Evolutionary conservation across 345 rosid genomes (phyloP), one percentile per base, ranked within the genome.

Genomic region (Mallotus nudiflorus): DNA sequence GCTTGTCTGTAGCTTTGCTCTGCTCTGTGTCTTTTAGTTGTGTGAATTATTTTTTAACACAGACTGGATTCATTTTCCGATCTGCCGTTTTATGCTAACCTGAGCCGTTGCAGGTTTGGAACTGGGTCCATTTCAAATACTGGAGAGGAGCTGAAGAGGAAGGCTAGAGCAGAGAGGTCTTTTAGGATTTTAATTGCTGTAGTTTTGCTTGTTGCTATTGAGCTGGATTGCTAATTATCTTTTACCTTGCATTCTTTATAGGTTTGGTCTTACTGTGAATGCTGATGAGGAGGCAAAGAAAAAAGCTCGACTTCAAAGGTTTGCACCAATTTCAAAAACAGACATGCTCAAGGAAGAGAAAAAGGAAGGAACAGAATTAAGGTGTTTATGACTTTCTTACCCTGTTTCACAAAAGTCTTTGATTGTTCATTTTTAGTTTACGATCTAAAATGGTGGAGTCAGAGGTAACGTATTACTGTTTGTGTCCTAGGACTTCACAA

Each of bases 161-260:
- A 89, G 78, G 92, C 97, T 69, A 82, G 99, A 78, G 97, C 96
- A 67, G 97, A 92, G 82, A 92, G 99, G 99, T 95, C 64, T 50
- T 57, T 45, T 11, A 27, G 29, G 39, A 56, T 19, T 64, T 59
- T 40, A 57, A 24, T 16, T 66, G 16, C 2, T 59, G 12, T 5
- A 33, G 2, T 19, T 0, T 20, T 48, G 4, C 33, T 31, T 20
- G 7, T 62, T 62, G 29, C 5, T 75, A 13, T 22, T 42, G 27
- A 66, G 0, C 1, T 5, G 1, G 40, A 3, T 49, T 44, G 27
- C 37, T 37, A 49, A 49, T 75, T 10, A 48, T 67, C 5, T 1
- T 53, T 58, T 65, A 48, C 57, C 24, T 28, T 59, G 33, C n/a
- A n/a, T n/a, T 55, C 48, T 74, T 29, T 29, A 62, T 62, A 93